Percentiles rank a stretch among this genome's conserved stretches.
These are phyloP conservation scores for Persicaria tinctoria DNA, from an alignment of 148 eudicot genomes.

Conservation along the genomic window DNA sequence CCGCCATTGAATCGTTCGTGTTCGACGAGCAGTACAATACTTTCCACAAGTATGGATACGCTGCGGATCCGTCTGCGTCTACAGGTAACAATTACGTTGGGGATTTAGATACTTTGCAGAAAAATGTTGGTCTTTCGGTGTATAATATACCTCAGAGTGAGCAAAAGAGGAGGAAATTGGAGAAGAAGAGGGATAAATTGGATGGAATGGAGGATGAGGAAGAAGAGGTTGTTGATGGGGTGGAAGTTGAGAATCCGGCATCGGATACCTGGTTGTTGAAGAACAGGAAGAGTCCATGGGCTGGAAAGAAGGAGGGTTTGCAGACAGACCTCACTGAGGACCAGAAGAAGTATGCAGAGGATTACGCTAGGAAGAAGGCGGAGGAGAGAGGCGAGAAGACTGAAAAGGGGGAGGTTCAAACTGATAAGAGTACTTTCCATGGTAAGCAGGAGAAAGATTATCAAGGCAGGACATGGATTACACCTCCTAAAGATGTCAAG, in stretches of 20 bases:
- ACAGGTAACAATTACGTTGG: constrained; percentile 43
- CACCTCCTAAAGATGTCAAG: constrained; percentile 74
- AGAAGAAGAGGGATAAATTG: constrained; percentile 36
- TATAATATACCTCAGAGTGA: constrained; percentile 71
- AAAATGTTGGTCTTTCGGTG: constrained; percentile 47
- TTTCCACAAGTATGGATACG: constrained; percentile 74
- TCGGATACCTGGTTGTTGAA: constrained; percentile 65
- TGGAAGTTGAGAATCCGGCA: constrained; percentile 58
- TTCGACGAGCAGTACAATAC: constrained; percentile 91
- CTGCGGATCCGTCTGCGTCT: constrained; percentile 68
- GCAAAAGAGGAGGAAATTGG: constrained; percentile 61
- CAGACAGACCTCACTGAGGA: constrained; percentile 70
- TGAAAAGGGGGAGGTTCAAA: constrained; percentile 48
- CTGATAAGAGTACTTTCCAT: constrained; percentile 79
- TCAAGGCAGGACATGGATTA: constrained; percentile 93
- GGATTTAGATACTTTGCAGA: constrained; percentile 37
- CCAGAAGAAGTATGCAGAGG: constrained; percentile 94
- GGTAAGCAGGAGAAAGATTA: constrained; percentile 94
- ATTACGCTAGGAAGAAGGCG: constrained; percentile 75
- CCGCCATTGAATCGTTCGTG: constrained; percentile 55
- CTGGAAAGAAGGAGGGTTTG: constrained; percentile 74
- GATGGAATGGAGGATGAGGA: constrained; percentile 9
- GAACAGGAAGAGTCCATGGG: constrained; percentile 79
- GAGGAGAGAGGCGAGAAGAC: constrained; percentile 49
- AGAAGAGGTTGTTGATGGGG: constrained; percentile 18